Evolutionary conservation across 495 filamentous ascomycete species (phyloP), one percentile per base, ranked within the genome.

Genomic region (Penicillium alfredii): DNA sequence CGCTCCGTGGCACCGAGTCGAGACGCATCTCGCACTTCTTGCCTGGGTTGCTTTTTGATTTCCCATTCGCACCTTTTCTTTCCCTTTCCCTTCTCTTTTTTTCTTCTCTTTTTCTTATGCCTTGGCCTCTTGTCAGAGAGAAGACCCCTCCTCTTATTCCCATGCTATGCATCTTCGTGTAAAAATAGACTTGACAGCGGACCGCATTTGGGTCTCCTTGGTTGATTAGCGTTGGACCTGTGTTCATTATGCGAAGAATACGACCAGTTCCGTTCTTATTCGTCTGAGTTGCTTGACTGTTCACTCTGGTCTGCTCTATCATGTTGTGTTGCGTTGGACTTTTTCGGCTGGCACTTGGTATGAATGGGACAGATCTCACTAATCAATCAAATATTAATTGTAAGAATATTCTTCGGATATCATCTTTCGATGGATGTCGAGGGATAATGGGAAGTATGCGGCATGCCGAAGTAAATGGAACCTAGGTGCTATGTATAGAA

Each of bases 141-240:
- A 47, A 48, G 31, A n/a, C n/a, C n/a, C 44, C 35, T 51, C 43
- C 30, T 33, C 48, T 37, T 35, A 35, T 35, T 21, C 31, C 24
- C 19, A 10, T 31, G 40, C 38, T 34, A 44, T 57, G 55, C 62
- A 63, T 59, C 45, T 54, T 54, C 42, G n/a, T 58, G 60, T 64
- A 66, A 64, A 66, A 64, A 61, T 66, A 66, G 63, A 66, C 55
- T 66, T 62, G 49, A 42, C 45, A 34, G 35, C 56, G 45, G 33
- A 36, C 47, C 47, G 29, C 28, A 47, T 48, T 53, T 44, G 42
- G 46, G 47, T 59, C 53, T 44, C 38, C 56, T 47, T 54, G 59
- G 58, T 58, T 53, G 56, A 64, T 66, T 66, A 63, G 61, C 63
- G 60, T 53, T 58, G 45, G 47, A 49, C 43, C 49, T 44, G 53